Percentiles rank a stretch among this genome's conserved stretches.
Evolutionary conservation across 2,329 filamentous ascomycete genomes (phyloP).

Genomic region (Scytalidium lignicola): DNA sequence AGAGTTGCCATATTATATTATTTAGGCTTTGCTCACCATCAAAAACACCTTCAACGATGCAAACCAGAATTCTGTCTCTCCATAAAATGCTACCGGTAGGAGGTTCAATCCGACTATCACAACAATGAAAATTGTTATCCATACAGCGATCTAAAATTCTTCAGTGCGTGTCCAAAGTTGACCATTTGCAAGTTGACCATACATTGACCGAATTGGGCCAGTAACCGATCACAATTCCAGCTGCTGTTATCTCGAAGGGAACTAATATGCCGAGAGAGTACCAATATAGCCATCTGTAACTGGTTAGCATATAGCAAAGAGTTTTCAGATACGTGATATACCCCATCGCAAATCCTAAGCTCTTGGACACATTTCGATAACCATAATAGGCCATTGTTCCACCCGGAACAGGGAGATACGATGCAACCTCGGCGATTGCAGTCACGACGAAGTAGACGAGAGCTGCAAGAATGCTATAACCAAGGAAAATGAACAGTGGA

Average conservation of each 20-base stretch:
- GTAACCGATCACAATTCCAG: conserved; percentile 37
- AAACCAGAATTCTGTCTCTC: conserved; percentile 53
- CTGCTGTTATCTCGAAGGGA: conserved; percentile 35
- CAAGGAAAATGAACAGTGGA: conserved; percentile 38
- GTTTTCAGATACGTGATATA: conserved; percentile 20
- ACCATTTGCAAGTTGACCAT: neutral
- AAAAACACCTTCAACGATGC: conserved; percentile 27
- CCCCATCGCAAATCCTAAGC: conserved; percentile 39
- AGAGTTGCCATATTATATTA: neutral
- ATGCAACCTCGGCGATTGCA: conserved; percentile 51
- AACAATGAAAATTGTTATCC: conserved; percentile 34
- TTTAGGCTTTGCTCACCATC: conserved; percentile 20
- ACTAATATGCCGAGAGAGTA: conserved; percentile 32
- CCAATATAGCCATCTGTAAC: conserved; percentile 22
- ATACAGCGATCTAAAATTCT: conserved; percentile 28
- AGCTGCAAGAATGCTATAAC: conserved; percentile 38
- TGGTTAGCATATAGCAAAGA: neutral
- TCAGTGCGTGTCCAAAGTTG: neutral
- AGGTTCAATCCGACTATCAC: conserved; percentile 34
- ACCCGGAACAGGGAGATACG: conserved; percentile 54
- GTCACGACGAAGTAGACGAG: conserved; percentile 43
- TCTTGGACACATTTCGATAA: conserved; percentile 38
- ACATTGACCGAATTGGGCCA: conserved; percentile 34
- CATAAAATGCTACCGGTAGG: conserved; percentile 50
- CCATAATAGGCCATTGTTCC: conserved; percentile 45